Conservation (phyloP, 2,329 filamentous ascomycete species). For the Myrmaecium sp. region DNA sequence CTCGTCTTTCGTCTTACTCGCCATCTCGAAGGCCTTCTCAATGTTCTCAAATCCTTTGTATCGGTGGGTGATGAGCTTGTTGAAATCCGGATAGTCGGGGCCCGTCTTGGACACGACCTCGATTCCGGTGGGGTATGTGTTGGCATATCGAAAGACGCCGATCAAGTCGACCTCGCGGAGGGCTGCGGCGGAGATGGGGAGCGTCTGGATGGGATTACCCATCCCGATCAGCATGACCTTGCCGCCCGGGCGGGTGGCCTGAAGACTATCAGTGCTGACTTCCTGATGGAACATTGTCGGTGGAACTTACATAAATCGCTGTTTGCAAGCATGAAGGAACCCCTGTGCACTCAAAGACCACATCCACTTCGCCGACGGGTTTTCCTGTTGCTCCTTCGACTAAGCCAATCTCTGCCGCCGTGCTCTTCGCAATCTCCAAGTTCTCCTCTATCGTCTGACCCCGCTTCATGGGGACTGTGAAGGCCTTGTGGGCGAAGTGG, state of each 20-base stretch:
- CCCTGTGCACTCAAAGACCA: slow-evolving; percentile 62
- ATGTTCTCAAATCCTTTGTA: slow-evolving; percentile 48
- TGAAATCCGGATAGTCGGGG: slow-evolving; percentile 41
- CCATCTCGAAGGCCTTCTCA: slow-evolving; percentile 51
- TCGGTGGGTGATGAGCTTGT: slow-evolving; percentile 57
- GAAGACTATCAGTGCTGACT: neutral
- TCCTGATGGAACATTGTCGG: slow-evolving; percentile 1
- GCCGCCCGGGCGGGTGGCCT: slow-evolving; percentile 49
- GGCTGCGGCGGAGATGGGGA: slow-evolving; percentile 56
- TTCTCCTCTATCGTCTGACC: slow-evolving; percentile 36
- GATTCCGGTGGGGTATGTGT: slow-evolving; percentile 59
- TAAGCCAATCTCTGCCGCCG: slow-evolving; percentile 25
- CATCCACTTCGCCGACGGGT: slow-evolving; percentile 40
- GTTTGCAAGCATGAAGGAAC: slow-evolving; percentile 61
- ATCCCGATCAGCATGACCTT: slow-evolving; percentile 62
- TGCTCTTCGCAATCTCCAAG: slow-evolving; percentile 33
- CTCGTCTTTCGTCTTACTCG: slow-evolving; percentile 49
- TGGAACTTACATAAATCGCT: slow-evolving; percentile 42
- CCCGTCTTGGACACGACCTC: slow-evolving; percentile 33
- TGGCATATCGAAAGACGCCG: slow-evolving; percentile 64
- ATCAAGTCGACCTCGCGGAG: slow-evolving; percentile 61
- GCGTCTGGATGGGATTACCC: slow-evolving; percentile 41
- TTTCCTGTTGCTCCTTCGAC: slow-evolving; percentile 15
- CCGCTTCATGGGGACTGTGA: slow-evolving; percentile 28
- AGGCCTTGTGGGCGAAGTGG: slow-evolving; percentile 29